Evolutionary conservation across 2,329 filamentous ascomycete genomes (phyloP).

Genomic region (Penicillium sp.): DNA sequence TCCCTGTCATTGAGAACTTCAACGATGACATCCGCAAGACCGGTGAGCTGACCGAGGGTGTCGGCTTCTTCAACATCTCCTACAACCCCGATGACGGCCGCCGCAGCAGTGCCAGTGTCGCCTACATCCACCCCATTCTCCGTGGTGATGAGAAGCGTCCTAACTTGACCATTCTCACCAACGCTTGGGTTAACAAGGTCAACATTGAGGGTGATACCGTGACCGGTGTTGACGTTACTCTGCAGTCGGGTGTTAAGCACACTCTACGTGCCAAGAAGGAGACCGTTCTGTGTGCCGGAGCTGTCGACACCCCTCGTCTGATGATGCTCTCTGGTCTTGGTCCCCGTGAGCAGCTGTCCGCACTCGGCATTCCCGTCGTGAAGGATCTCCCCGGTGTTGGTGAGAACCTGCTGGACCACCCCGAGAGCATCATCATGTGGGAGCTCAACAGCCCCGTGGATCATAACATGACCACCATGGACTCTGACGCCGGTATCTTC

Average conservation of each 20-base stretch:
- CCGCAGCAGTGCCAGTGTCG: conserved; percentile 82
- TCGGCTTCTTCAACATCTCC: conserved; percentile 86
- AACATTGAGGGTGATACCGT: conserved; percentile 70
- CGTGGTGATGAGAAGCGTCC: conserved; percentile 77
- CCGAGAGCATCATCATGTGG: conserved; percentile 68
- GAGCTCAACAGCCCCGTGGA: conserved; percentile 79
- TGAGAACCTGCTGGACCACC: conserved; percentile 65
- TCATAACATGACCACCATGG: conserved; percentile 81
- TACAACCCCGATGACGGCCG: conserved; percentile 88
- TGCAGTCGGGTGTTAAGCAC: conserved; percentile 59
- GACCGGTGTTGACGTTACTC: conserved; percentile 69
- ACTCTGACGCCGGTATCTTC: conserved; percentile 87
- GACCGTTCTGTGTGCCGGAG: conserved; percentile 76
- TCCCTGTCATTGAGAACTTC: conserved; percentile 82
- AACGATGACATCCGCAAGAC: conserved; percentile 76
- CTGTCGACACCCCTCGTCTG: conserved; percentile 74
- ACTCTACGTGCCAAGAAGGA: conserved; percentile 65
- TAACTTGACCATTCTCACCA: conserved; percentile 82
- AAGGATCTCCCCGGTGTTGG: conserved; percentile 63
- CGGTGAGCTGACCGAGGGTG: conserved; percentile 70
- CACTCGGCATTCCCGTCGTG: conserved; percentile 58
- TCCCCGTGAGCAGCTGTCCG: conserved; percentile 51
- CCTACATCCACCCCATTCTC: conserved; percentile 89
- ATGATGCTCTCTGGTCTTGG: conserved; percentile 57
- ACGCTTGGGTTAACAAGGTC: conserved; percentile 82